Base-by-base conservation (phyloP, 495 filamentous ascomycete species). In the Rostrohypoxylon terebratum region DNA sequence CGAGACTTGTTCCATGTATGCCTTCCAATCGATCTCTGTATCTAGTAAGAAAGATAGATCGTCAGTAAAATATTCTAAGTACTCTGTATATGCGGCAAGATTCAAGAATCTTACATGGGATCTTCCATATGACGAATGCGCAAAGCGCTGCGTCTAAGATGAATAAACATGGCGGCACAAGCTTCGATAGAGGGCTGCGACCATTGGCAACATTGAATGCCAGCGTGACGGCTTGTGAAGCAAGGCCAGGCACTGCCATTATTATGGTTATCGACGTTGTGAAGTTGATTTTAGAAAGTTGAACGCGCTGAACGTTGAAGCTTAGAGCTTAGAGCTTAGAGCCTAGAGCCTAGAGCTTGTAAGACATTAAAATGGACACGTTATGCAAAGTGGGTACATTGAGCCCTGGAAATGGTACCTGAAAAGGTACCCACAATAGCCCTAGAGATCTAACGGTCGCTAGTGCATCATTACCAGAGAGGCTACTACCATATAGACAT, bases 1-100 rank as follows among this genome's bases (percentile, higher is more conserved):
- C 25, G 87, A 80, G 59, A 98, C 82, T 73, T 99, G 96, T 73
- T 97, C 86, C 94, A 98, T 98, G 79, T 99, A 99, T 1, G 95
- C 93, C 59, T 84, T 86, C 96, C 96, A 99, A 81, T 99, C 96
- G 76, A 99, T 99, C 78, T 99, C 96, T 47, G 96, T 99, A 79
- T 99, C 96, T 98, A 74, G 28, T 54, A 44, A 7, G n/a, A 45
- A 16, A 34, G 53, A 53, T n/a, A 42, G 21, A 11, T 66, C 11
- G 16, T 73, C 21, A 69, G 57, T 23, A 42, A 51, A 16, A 1
- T 18, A 23, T 14, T 44, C 11, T 16, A 34, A 4, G 4, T 2
- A n/a, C n/a, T n/a, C n/a, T n/a, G 28, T 38, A 34, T 13, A 38
- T 36, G 20, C 21, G 50, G 10, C 3, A 20, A 45, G 48, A 28